phyloP scores from a whole-genome alignment of 108 stramenopile species.

The Nitzschia sp. region DNA sequence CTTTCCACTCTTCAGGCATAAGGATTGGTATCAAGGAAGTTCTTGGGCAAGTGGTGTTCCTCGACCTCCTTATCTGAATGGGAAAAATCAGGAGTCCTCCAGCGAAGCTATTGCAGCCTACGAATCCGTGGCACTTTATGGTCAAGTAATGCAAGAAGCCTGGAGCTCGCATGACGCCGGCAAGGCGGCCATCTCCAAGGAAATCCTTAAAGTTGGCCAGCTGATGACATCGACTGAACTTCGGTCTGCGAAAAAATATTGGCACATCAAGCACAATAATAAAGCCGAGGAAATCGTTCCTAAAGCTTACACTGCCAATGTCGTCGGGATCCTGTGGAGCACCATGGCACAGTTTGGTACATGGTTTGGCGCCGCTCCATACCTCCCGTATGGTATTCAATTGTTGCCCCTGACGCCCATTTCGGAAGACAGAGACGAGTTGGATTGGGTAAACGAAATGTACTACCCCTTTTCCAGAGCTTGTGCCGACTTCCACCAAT shows the following conservation, averaged over 20 bases:
- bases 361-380: constrained; percentile 71
- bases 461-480: constrained; percentile 72
- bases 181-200: constrained; percentile 41
- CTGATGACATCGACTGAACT: constrained; percentile 83
- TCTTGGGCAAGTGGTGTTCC: constrained; percentile 93
- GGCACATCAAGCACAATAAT: constrained; percentile 72
- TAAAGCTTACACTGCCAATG: constrained; percentile 45
- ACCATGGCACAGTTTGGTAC: constrained; percentile 72
- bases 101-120: constrained; percentile 94
- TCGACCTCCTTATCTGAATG: constrained; percentile 79
- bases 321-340: constrained; percentile 82
- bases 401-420: constrained; percentile 86
- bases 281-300: constrained; percentile 50
- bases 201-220: constrained; percentile 66
- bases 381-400: constrained; percentile 82
- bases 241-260: constrained; percentile 83
- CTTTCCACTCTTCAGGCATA: constrained; percentile 88
- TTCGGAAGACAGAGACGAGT: constrained; percentile 79
- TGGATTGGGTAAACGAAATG: constrained; percentile 79
- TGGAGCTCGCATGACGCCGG: constrained; percentile 33
- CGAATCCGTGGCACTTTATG: constrained; percentile 90
- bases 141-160: constrained; percentile 62
- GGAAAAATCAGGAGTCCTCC: constrained; percentile 93
- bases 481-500: constrained; percentile 53
- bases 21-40: constrained; percentile 85